A percentile compares a stretch with the other conserved stretches of the same genome.
phyloP scores from a whole-genome alignment of 1,284 basidiomycete species.

The Gastroboletus turbinatus region DNA sequence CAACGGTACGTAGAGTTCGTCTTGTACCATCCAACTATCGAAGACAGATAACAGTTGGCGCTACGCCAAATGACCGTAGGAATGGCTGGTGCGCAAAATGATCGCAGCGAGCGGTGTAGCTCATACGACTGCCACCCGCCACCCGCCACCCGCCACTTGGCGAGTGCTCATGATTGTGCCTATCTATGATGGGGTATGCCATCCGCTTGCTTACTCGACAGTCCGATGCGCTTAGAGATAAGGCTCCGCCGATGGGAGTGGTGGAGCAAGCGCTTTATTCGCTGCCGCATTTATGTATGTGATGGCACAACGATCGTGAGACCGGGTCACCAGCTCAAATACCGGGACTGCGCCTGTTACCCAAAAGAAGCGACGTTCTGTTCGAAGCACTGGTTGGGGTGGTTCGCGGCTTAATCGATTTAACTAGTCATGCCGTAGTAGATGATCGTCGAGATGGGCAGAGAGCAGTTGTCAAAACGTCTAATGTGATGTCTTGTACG shows the following conservation, averaged over 20 bases:
- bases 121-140: neutral
- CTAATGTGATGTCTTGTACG: neutral
- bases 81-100: neutral
- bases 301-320: neutral
- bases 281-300: neutral
- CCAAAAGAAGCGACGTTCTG: neutral
- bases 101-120: neutral
- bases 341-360: neutral
- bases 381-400: neutral
- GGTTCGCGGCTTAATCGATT: neutral
- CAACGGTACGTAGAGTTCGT: neutral
- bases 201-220: constrained; percentile 13
- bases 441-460: neutral
- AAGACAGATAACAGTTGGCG: neutral
- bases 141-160: constrained; percentile 7
- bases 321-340: neutral
- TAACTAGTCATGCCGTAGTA: neutral
- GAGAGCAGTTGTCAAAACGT: neutral
- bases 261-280: neutral
- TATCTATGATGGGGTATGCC: constrained; percentile 3
- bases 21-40: neutral
- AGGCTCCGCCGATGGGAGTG: constrained; percentile 2
- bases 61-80: neutral
- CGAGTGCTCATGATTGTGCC: constrained; percentile 7
- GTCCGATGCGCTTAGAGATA: constrained; percentile 10